Evolutionary conservation across 148 eudicot genomes (phyloP), one percentile per base, ranked within the genome.

Genomic region (Heliosperma pusillum): DNA sequence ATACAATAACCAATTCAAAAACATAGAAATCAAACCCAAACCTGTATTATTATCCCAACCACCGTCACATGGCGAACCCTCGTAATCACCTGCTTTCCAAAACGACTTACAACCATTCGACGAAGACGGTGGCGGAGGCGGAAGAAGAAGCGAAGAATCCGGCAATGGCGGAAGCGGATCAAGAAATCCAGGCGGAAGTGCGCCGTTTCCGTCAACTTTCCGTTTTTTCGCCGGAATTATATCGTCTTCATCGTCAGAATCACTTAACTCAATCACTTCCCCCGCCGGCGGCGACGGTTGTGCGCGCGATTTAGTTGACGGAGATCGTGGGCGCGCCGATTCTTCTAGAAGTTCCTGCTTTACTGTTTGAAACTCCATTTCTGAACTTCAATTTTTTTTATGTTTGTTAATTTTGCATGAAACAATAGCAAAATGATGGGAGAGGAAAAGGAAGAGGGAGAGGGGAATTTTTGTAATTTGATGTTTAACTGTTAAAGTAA

Each of bases 61-160:
- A 11, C 76, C 82, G 25, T 10, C 9, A 44, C 65, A 29, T 0
- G 81, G 76, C 16, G 78, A 53, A 16, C 80, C 93, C 8, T 86
- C 97, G 42, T 85, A 94, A 64, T 90, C 96, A 10, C 97, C 97
- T 0, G 98, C 98, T 75, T 91, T 94, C 98, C 97, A 94, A 71
- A 94, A 91, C 85, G 92, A 95, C 84, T 90, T 94, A 70, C 80
- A 80, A 0, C 61, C 70, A 53, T 26, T 19, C 22, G 21, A 13
- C 20, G 59, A 10, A 33, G 58, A 56, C 15, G 60, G 2, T 20
- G 66, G 53, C 9, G 76, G 67, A 44, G 72, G 78, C 61, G 76
- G 71, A 5, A 50, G 5, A 4, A 50, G 70, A 20, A 74, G 20
- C 74, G 70, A 7, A 15, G 72, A 45, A 0, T 76, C 62, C 63